phyloP scores from a whole-genome alignment of 352 stramenopile genomes.

The Chrysophaeum taylorii region DNA sequence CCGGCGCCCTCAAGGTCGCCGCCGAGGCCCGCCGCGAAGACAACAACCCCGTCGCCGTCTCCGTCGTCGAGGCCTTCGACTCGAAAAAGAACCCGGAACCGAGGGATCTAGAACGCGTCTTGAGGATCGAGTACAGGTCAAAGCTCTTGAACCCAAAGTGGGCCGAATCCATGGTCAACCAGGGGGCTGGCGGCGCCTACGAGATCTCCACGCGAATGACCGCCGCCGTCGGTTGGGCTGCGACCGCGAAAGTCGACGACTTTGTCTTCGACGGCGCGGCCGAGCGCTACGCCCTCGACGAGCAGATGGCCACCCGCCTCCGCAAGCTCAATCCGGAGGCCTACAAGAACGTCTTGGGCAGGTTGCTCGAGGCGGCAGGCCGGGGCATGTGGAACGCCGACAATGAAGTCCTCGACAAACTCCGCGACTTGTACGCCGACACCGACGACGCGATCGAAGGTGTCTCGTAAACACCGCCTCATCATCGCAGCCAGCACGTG shows the following conservation, averaged over 20 bases:
- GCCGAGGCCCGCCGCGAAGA: slow-evolving; percentile 44
- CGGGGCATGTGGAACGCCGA: slow-evolving; percentile 52
- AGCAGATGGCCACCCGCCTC: slow-evolving; percentile 49
- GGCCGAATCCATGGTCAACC: slow-evolving; percentile 49
- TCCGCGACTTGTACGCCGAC: slow-evolving; percentile 39
- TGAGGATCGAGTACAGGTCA: slow-evolving; percentile 52
- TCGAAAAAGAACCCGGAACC: slow-evolving; percentile 37
- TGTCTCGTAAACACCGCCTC: too few relatives aligned
- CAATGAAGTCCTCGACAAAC: slow-evolving; percentile 41
- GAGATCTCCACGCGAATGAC: slow-evolving; percentile 57
- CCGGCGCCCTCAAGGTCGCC: slow-evolving; percentile 47
- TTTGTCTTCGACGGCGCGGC: slow-evolving; percentile 60
- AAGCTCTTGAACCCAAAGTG: slow-evolving; percentile 63
- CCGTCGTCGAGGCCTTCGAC: slow-evolving; percentile 51
- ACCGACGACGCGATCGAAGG: slow-evolving; percentile 39
- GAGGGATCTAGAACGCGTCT: slow-evolving; percentile 47
- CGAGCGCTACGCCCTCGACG: slow-evolving; percentile 52
- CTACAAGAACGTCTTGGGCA: slow-evolving; percentile 56
- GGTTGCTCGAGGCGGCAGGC: slow-evolving; percentile 44
- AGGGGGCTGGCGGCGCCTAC: slow-evolving; percentile 54
- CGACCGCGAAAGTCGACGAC: slow-evolving; percentile 45
- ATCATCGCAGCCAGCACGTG: too few relatives aligned
- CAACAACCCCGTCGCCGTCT: slow-evolving; percentile 45
- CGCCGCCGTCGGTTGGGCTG: slow-evolving; percentile 52
- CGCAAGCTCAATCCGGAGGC: slow-evolving; percentile 54